phyloP scores from a whole-genome alignment of 2,329 filamentous ascomycete species.

The Dactylellina drechsleri region DNA sequence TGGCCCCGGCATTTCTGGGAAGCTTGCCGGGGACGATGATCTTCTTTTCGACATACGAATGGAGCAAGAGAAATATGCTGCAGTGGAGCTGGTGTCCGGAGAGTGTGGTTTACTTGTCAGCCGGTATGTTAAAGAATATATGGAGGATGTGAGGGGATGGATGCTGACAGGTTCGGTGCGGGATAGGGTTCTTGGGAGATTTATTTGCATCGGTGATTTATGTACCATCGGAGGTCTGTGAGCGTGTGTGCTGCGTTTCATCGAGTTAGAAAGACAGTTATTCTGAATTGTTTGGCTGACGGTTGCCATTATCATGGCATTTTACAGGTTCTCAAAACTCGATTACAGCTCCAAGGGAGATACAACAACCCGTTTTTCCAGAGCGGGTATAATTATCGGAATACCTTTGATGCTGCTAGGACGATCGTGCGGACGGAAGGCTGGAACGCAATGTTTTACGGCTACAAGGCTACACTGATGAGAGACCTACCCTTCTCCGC shows the following conservation, averaged over 20 bases:
- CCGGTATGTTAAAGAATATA: slow-evolving; percentile 69
- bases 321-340: slow-evolving; percentile 81
- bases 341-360: slow-evolving; percentile 90
- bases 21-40: slow-evolving; percentile 93
- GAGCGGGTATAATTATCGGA: slow-evolving; percentile 95
- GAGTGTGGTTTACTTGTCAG: slow-evolving; percentile 83
- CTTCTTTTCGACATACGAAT: slow-evolving; percentile 97
- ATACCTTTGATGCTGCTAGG: slow-evolving; percentile 81
- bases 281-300: neutral
- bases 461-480: slow-evolving; percentile 95
- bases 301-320: neutral
- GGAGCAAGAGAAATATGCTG: slow-evolving; percentile 87
- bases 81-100: slow-evolving; percentile 80
- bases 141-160: neutral
- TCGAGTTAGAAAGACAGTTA: neutral
- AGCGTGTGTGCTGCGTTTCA: slow-evolving; percentile 15
- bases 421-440: slow-evolving; percentile 88
- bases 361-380: slow-evolving; percentile 94
- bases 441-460: slow-evolving; percentile 85
- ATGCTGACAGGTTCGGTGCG: slow-evolving; percentile 18
- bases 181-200: slow-evolving; percentile 83
- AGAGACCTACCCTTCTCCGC: slow-evolving; percentile 96
- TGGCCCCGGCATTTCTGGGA: slow-evolving; percentile 86
- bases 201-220: slow-evolving; percentile 91
- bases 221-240: slow-evolving; percentile 82